phyloP scores from a whole-genome alignment of 257 asterid genomes.

The Gentiana straminea region DNA sequence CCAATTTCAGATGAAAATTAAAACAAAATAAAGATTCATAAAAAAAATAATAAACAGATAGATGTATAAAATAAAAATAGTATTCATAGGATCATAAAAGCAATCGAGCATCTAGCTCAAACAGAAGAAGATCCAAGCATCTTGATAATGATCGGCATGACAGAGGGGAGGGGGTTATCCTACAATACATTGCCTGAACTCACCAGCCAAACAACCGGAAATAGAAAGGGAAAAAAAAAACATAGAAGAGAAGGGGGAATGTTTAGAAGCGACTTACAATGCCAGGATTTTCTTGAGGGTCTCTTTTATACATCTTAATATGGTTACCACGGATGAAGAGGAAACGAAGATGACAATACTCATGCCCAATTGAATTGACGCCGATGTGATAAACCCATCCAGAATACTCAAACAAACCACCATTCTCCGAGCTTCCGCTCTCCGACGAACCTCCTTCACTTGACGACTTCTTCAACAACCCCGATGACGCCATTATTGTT shows the following conservation, averaged over 20 bases:
- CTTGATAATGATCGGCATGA: no score
- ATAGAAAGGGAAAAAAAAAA: neutral
- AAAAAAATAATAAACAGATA: no score
- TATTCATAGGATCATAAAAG: no score
- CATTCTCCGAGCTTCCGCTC: slow-evolving; percentile 17
- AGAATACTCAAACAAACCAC: slow-evolving; percentile 43
- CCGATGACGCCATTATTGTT: neutral
- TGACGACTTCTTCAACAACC: slow-evolving; percentile 18
- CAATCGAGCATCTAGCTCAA: no score
- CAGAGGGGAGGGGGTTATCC: no score
- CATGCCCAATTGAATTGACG: slow-evolving; percentile 64
- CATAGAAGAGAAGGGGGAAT: neutral
- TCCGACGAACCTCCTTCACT: slow-evolving; percentile 36
- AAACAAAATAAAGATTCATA: no score
- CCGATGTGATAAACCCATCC: slow-evolving; percentile 85
- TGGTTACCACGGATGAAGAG: slow-evolving; percentile 52
- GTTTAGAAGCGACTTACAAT: slow-evolving; percentile 27
- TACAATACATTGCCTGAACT: no score
- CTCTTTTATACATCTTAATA: slow-evolving; percentile 70
- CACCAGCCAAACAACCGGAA: neutral
- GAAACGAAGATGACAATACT: slow-evolving; percentile 61
- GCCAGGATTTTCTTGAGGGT: slow-evolving; percentile 60
- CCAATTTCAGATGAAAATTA: no score
- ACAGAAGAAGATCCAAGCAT: no score
- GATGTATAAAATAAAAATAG: no score